Base-by-base conservation (phyloP, 345 rosid genomes). In the Isatis tinctoria region DNA sequence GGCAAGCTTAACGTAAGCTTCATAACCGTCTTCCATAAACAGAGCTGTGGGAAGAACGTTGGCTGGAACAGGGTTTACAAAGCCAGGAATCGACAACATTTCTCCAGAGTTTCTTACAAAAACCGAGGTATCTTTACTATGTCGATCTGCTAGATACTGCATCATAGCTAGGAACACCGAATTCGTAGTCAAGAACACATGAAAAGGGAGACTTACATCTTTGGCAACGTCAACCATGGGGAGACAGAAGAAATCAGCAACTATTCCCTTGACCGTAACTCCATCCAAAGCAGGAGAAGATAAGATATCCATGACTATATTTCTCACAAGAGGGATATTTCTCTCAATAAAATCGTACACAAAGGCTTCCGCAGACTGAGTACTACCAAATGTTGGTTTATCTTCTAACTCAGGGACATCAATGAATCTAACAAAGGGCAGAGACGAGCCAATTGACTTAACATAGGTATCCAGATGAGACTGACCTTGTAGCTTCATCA, bases 171-270 rank as follows among this genome's bases (percentile, higher is more conserved):
- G 51, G 57, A 80, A 86, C 26, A 81, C 80, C 3, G 83, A 81
- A 35, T 73, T 81, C 37, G 78, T 8, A 13, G 90, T 80, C 28
- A 80, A 67, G 79, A 77, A 85, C 10, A 89, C 74, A 70, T 87
- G 83, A 22, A 82, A 84, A 68, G 87, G 86, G 27, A 87, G 79
- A 49, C 33, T 37, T 36, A 67, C 75, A 24, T 84, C 85, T 20
- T 67, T 60, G 0, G 80, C 84, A 32, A 79, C 51, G 2, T 78
- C 86, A 64, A 89, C 70, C 85, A 84, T 73, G 36, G 82, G 70
- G 18, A 74, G 65, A 67, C 87, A 83, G 62, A 85, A 85, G 14
- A 85, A 43, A 63, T 89, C 88, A 32, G 78, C 72, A 77, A 83
- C 73, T 5, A 88, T 16, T 17, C 80, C 91, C 1, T 69, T 74